Evolutionary conservation across 805 yeast species (phyloP), one percentile per base, ranked within the genome.

Genomic region (Lipomyces kockii): DNA sequence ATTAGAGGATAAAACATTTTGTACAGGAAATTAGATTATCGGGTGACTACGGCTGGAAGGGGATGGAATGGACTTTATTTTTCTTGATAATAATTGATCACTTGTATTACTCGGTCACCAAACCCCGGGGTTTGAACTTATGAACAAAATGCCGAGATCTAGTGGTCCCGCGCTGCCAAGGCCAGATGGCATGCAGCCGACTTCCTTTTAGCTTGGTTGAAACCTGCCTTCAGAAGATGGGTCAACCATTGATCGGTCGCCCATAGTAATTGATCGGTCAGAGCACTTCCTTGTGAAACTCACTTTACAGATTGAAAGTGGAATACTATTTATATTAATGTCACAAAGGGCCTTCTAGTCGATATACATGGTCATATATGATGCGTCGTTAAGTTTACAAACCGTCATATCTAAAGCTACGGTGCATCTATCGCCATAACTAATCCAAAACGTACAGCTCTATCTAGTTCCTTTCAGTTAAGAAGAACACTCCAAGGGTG

Each of bases 361-460:
- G 22, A 43, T n/a, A 43, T 43, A n/a, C 49, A 43, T 43, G 53
- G 20, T 39, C 46, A 37, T 58, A 37, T 34, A 39, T 20, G 27
- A 52, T 58, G 61, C 61, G 43, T 58, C 46, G 8, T 9, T 4
- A 55, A 14, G n/a, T 43, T 22, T 59, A 27, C 20, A 60, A 20
- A 25, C 17, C 22, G n/a, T 20, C 32, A 11, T 27, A 14, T 27
- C 35, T n/a, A 51, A 39, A 29, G 32, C 20, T 35, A 11, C 39
- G 17, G 7, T 43, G n/a, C 46, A 25, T 17, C 14, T 11, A 58
- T 17, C 25, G 49, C 49, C 49, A 76, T 80, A 94, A 79, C 94
- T 95, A 75, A 94, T 91, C 52, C 90, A 91, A 60, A 92, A 86
- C 49, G 49, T 43, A 37, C 43, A 43, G n/a, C 55, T 25, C n/a